A percentile compares a stretch with the other conserved stretches of the same genome.
phyloP scores from a whole-genome alignment of 257 asterid species.

The Salvia miltiorrhiza region DNA sequence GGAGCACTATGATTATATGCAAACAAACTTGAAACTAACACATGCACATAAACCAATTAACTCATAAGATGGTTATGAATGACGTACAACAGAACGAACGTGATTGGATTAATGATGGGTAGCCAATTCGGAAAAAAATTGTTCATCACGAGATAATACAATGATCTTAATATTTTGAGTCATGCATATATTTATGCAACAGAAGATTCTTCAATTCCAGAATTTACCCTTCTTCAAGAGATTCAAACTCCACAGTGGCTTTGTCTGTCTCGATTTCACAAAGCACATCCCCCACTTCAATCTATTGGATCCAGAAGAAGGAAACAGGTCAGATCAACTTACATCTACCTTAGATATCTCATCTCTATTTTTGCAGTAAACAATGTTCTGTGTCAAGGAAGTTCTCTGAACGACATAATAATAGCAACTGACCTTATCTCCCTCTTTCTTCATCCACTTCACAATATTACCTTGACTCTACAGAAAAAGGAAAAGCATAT shows the following conservation, averaged over 20 bases:
- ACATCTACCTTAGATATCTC: constrained; percentile 13
- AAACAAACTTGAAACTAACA: background rate
- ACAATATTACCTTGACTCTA: constrained; percentile 96
- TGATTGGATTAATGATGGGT: background rate
- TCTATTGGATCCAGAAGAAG: constrained; percentile 51
- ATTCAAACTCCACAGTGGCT: constrained; percentile 94
- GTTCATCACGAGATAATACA: constrained; percentile 12
- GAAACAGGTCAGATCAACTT: constrained; percentile 21
- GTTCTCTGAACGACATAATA: constrained; percentile 13
- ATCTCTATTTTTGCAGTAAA: background rate
- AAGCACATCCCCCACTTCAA: constrained; percentile 88
- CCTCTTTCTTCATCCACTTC: constrained; percentile 91
- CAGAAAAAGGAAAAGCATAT: constrained; percentile 31
- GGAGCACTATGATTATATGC: background rate
- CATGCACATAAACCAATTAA: background rate
- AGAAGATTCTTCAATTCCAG: constrained; percentile 24
- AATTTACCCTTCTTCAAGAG: constrained; percentile 93
- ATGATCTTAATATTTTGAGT: background rate
- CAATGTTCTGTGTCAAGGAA: background rate
- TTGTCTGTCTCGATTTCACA: constrained; percentile 98
- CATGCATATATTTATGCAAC: background rate
- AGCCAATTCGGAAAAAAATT: background rate
- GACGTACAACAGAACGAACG: background rate
- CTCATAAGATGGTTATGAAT: background rate
- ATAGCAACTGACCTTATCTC: constrained; percentile 80